phyloP scores from a whole-genome alignment of 106 monocot species.

The Dioscorea dumetorum region DNA sequence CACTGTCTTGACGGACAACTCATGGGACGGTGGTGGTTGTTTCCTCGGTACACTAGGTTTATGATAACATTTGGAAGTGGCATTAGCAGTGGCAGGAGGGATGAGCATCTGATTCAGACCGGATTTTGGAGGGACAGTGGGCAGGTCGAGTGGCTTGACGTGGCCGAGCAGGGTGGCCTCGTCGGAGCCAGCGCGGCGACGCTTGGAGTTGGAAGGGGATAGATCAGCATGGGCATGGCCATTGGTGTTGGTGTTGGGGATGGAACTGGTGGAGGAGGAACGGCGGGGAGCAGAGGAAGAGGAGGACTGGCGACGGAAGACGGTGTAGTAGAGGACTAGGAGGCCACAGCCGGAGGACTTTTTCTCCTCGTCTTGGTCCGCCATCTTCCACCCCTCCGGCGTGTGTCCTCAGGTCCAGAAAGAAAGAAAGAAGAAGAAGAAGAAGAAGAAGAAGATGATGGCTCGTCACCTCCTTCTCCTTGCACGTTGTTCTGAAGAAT shows the following conservation, averaged over 20 bases:
- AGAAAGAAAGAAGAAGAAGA: background rate
- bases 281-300: constrained; percentile 6
- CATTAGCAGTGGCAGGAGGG: background rate
- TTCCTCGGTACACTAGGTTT: background rate
- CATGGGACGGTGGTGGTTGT: background rate
- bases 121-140: background rate
- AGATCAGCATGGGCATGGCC: constrained; percentile 1
- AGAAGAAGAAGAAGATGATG: no score
- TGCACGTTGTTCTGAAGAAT: no score
- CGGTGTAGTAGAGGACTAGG: constrained; percentile 37
- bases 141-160: background rate
- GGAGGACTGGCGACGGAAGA: constrained; percentile 38
- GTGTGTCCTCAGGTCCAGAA: background rate
- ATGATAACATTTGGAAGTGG: background rate
- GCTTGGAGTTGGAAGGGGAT: constrained; percentile 10
- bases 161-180: constrained; percentile 1
- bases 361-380: constrained; percentile 24
- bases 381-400: background rate
- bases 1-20: background rate
- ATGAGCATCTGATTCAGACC: background rate
- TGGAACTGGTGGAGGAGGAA: constrained; percentile 17
- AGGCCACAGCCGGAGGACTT: constrained; percentile 46
- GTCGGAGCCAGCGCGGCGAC: constrained; percentile 14
- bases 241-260: background rate
- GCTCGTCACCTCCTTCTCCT: no score